phyloP scores from a whole-genome alignment of 202 grass and related monocot species.

The Setaria italica region DNA sequence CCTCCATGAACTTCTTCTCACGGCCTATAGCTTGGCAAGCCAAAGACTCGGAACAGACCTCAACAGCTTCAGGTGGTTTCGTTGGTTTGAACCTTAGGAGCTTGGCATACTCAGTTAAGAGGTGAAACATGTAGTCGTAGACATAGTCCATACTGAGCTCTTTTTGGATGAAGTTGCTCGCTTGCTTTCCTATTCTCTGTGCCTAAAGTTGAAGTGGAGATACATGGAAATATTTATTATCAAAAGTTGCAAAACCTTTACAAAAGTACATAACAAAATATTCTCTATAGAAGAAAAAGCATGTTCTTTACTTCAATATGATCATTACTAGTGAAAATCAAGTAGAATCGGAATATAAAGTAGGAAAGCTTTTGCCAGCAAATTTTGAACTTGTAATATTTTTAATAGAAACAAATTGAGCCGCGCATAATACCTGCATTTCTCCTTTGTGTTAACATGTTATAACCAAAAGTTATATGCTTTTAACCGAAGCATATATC shows the following conservation, averaged over 20 bases:
- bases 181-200: slow-evolving; percentile 78
- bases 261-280: neutral
- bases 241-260: slow-evolving; percentile 24
- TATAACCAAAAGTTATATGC: too few species aligned
- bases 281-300: neutral
- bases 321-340: neutral
- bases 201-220: slow-evolving; percentile 52
- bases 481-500: neutral
- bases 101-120: slow-evolving; percentile 90
- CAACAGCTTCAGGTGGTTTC: slow-evolving; percentile 61
- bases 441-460: too few species aligned
- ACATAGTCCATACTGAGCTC: slow-evolving; percentile 75
- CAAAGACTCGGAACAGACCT: slow-evolving; percentile 75
- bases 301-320: slow-evolving; percentile 16
- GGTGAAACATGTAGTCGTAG: slow-evolving; percentile 97
- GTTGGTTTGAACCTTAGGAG: slow-evolving; percentile 87
- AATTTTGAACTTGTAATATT: too few species aligned
- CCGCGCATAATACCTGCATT: too few species aligned
- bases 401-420: too few species aligned
- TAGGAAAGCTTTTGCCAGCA: neutral
- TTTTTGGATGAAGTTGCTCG: slow-evolving; percentile 74
- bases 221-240: slow-evolving; percentile 30
- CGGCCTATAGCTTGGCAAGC: slow-evolving; percentile 60
- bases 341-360: neutral
- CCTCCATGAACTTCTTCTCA: slow-evolving; percentile 81